Evolutionary conservation across 2,329 filamentous ascomycete species (phyloP), one percentile per base, ranked within the genome.

Genomic region (Raffaelea albimanens): DNA sequence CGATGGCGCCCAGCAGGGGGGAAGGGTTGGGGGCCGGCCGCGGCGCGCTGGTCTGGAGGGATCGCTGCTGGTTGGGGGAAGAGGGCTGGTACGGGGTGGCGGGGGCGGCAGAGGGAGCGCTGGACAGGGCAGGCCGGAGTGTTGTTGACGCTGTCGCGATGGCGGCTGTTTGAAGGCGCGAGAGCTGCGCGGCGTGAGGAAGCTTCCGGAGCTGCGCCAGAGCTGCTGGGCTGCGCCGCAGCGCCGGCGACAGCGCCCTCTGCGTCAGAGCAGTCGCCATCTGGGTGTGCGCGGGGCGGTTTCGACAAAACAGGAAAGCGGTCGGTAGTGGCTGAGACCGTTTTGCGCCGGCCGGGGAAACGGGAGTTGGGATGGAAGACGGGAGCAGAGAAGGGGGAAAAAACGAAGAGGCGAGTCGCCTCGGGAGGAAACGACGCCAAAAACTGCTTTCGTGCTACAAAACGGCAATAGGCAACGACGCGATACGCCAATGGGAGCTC

Each of bases 1-100:
- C 57, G 45, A 63, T 58, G 40, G 62, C 57, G 22, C 60, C 57
- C 44, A 61, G 53, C 44, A 60, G 50, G 41, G 57, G 52, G 33
- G 54, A 50, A 43, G 47, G 45, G 44, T 49, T 51, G 11, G 55
- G 56, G 9, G 55, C 46, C 40, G 51, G 49, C 52, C 59, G 52
- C 31, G 21, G 45, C 3, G 46, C 45, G 45, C 48, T 58, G 22
- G 45, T 55, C 50, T 59, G 57, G 47, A 61, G 43, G 9, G 42
- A 50, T 40, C 39, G 45, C n/a, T 53, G 49, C 42, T 50, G 54
- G n/a, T n/a, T n/a, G n/a, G n/a, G n/a, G n/a, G n/a, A n/a, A n/a
- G n/a, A n/a, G n/a, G n/a, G 23, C 18, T 14, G 13, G n/a, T n/a
- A 13, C 25, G 36, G 19, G 40, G 38, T 33, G 46, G 19, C 5